Evolutionary conservation across 805 yeast species (phyloP), one percentile per base, ranked within the genome.

Genomic region (Kodamaea kaohsiungensis): DNA sequence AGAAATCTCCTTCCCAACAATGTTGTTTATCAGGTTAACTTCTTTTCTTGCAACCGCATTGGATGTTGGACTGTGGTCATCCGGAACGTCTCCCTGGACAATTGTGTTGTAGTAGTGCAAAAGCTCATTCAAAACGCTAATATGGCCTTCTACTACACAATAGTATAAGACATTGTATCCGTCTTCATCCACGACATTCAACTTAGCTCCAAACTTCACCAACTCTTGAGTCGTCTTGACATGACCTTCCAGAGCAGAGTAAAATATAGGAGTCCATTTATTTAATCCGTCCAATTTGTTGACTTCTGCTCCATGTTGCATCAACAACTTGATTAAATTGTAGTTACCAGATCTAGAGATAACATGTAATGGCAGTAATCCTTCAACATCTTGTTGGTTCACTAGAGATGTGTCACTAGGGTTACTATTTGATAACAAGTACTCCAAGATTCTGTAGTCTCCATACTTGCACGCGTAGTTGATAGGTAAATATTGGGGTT

Each of bases 121-220:
- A 46, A 93, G 74, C 18, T 86, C 85, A 66, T 89, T 87, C 60
- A 92, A 72, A 2, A 91, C 93, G n/a, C 77, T 80, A 27, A 91
- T 84, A 64, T 91, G 93, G 19, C 99, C 98, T 68, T 92, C 98
- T 84, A 96, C 89, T 18, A 92, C 88, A 22, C 98, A 93, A 67
- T 93, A 89, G 67, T 88, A 93, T 46, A 92, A 64, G 0, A 97
- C 97, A 51, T 87, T 82, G 61, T 82, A 81, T 3, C 91, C 88
- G 56, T 89, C 89, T 56, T 88, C 95, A 70, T 95, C 98, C 13
- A 83, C 76, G 17, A 88, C 66, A 55, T 75, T 71, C 54, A 87
- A 76, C 53, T 84, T 80, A 0, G 98, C 97, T 4, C 93, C 92
- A 56, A 78, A 81, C 18, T 82, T 81, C 16, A 95, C 80, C 54